Evolutionary conservation across 2,329 filamentous ascomycete species (phyloP).

Genomic region (Ophiostoma pallidulum): DNA sequence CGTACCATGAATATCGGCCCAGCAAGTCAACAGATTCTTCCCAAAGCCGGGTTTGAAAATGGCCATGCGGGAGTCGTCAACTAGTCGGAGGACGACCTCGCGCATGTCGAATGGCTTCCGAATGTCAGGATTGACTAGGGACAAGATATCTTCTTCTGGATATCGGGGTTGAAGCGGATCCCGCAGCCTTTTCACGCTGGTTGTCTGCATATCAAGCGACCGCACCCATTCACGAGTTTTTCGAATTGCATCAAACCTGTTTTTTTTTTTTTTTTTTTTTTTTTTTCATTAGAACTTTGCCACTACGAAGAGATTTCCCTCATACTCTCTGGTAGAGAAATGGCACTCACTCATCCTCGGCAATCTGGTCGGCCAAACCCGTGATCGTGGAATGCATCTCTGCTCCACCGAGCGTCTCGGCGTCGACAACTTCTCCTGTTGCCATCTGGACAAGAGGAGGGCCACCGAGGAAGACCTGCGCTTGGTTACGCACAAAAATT

Average conservation of each 20-base stretch:
- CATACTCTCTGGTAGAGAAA: too few species aligned
- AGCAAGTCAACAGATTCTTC: constrained; percentile 27
- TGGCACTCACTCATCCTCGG: constrained; percentile 33
- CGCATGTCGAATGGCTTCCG: constrained; percentile 22
- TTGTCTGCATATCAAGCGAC: constrained; percentile 20
- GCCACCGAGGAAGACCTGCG: constrained; percentile 34
- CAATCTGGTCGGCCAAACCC: constrained; percentile 34
- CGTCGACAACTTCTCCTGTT: constrained; percentile 32
- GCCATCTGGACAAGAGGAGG: constrained; percentile 38
- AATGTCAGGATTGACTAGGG: constrained; percentile 29
- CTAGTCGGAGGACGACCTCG: constrained; percentile 31
- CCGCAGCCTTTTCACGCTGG: constrained; percentile 15
- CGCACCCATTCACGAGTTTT: constrained; percentile 19
- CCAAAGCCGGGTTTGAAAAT: constrained; percentile 33
- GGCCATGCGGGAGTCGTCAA: constrained; percentile 31
- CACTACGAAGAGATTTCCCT: too few species aligned
- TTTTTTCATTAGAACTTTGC: too few species aligned
- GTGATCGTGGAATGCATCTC: constrained; percentile 32
- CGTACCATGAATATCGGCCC: too few species aligned
- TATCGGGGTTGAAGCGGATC: constrained; percentile 22
- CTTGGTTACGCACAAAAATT: constrained; percentile 29
- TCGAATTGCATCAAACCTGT: constrained; percentile 32
- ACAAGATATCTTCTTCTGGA: constrained; percentile 28
- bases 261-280: too few species aligned
- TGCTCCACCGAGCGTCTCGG: constrained; percentile 35